Evolutionary conservation across 768 basidiomycete species (phyloP).

Genomic region (Nidularia sp.): DNA sequence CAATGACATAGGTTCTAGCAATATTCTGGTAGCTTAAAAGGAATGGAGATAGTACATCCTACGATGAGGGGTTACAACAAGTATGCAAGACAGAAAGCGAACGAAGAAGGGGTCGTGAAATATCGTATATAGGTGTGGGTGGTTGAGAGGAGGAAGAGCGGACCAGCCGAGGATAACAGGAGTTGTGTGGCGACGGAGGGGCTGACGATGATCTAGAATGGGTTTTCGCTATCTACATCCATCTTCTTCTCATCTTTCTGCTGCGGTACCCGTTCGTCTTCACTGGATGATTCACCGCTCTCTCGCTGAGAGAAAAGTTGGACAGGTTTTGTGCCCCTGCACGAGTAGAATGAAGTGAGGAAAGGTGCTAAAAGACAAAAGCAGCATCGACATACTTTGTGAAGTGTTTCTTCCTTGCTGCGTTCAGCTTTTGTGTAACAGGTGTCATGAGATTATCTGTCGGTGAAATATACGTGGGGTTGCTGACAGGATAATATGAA

Average conservation of each 20-base stretch:
- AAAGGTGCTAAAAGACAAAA: constrained; percentile 3
- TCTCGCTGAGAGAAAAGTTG: constrained; percentile 53
- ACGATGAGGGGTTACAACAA: constrained; percentile 15
- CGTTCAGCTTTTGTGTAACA: constrained; percentile 85
- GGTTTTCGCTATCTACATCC: constrained; percentile 63
- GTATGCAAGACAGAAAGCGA: constrained; percentile 6
- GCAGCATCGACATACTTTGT: constrained; percentile 56
- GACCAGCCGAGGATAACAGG: background rate
- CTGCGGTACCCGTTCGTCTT: constrained; percentile 22
- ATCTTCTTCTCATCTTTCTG: constrained; percentile 28
- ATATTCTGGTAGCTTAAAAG: background rate
- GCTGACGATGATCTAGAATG: constrained; percentile 44
- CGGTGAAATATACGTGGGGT: constrained; percentile 86
- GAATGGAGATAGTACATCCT: constrained; percentile 8
- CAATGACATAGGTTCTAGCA: no score
- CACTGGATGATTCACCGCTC: constrained; percentile 29
- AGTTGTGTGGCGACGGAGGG: background rate
- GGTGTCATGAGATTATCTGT: constrained; percentile 96
- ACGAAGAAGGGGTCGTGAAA: background rate
- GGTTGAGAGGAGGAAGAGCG: background rate
- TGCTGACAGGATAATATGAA: constrained; percentile 40
- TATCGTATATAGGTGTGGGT: background rate
- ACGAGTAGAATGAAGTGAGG: constrained; percentile 1
- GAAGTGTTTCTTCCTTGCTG: constrained; percentile 92
- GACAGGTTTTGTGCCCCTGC: constrained; percentile 59